Percentiles rank a stretch among this genome's conserved stretches.
Evolutionary conservation across 2,329 filamentous ascomycete genomes (phyloP).

Genomic region (Fusarium domesticum): DNA sequence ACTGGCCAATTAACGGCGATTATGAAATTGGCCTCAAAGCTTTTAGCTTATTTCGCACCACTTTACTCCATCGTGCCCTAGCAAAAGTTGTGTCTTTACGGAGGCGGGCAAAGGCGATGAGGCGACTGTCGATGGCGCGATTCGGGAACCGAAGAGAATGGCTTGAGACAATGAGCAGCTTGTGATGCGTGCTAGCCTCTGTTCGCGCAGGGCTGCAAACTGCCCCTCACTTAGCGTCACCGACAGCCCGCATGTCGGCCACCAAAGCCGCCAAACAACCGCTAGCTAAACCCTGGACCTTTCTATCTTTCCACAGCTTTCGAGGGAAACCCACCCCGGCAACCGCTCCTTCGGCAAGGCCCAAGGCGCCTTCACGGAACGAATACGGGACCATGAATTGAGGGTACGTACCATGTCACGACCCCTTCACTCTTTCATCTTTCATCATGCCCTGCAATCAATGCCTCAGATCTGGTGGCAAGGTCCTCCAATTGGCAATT

Average conservation of each 20-base stretch:
- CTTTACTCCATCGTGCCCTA: constrained; percentile 14
- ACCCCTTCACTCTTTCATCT: too few relatives aligned
- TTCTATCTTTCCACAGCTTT: not conserved
- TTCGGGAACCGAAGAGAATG: constrained; percentile 26
- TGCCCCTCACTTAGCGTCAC: constrained; percentile 27
- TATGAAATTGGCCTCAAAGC: constrained; percentile 8
- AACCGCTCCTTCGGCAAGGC: constrained; percentile 19
- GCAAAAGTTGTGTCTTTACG: constrained; percentile 2
- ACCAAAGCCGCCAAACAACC: constrained; percentile 14
- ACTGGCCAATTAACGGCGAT: constrained; percentile 22
- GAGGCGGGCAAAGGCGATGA: constrained; percentile 16
- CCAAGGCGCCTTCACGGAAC: constrained; percentile 8
- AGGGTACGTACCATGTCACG: constrained; percentile 5
- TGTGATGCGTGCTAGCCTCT: constrained; percentile 12
- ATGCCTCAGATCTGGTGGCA: too few relatives aligned
- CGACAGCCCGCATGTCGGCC: constrained; percentile 22
- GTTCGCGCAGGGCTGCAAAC: constrained; percentile 11
- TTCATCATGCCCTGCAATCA: too few relatives aligned
- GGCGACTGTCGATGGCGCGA: constrained; percentile 28
- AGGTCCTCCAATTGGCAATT: too few relatives aligned
- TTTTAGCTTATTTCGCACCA: too few relatives aligned
- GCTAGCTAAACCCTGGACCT: constrained; percentile 4
- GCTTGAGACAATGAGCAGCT: constrained; percentile 9
- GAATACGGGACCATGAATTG: constrained; percentile 25
- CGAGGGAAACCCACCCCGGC: constrained; percentile 21